phyloP scores from a whole-genome alignment of 306 rosid genomes.

The Mimosa bimucronata region DNA sequence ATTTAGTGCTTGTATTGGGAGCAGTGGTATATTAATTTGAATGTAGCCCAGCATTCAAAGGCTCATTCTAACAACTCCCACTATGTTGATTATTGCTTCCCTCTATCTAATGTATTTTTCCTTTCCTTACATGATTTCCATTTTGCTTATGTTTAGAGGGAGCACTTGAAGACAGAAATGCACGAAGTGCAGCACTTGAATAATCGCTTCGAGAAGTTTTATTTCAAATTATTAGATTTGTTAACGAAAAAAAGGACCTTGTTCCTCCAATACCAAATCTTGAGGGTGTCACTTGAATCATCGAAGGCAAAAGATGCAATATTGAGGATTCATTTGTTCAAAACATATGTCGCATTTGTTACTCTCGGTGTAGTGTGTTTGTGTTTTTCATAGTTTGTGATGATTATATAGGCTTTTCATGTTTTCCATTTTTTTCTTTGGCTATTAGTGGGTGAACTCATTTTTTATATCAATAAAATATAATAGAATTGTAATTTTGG shows the following conservation, averaged over 20 bases:
- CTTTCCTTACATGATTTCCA: background rate
- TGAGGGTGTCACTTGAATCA: slow-evolving; percentile 78
- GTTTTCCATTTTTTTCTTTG: too few relatives aligned
- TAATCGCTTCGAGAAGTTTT: slow-evolving; percentile 84
- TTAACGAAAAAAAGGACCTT: slow-evolving; percentile 96
- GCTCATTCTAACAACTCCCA: slow-evolving; percentile 55
- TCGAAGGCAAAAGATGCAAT: too few relatives aligned
- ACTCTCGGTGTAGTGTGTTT: too few relatives aligned
- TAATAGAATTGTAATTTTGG: too few relatives aligned
- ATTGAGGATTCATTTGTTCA: too few relatives aligned
- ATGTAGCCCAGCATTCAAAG: slow-evolving; percentile 74
- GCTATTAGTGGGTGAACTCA: too few relatives aligned
- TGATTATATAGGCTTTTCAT: too few relatives aligned
- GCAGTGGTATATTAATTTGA: slow-evolving; percentile 91
- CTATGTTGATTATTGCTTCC: background rate
- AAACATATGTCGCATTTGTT: too few relatives aligned
- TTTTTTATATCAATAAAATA: too few relatives aligned
- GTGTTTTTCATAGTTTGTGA: too few relatives aligned
- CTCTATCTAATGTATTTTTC: slow-evolving; percentile 7
- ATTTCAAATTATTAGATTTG: slow-evolving; percentile 90
- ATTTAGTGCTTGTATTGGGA: slow-evolving; percentile 88
- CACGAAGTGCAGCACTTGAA: slow-evolving; percentile 82
- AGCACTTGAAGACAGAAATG: slow-evolving; percentile 67
- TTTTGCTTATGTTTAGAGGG: slow-evolving; percentile 55
- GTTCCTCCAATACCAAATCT: slow-evolving; percentile 84